These are phyloP conservation scores for Arxiozyma heterogenica DNA, from an alignment of 1,139 yeast species.

Conservation along the genomic window DNA sequence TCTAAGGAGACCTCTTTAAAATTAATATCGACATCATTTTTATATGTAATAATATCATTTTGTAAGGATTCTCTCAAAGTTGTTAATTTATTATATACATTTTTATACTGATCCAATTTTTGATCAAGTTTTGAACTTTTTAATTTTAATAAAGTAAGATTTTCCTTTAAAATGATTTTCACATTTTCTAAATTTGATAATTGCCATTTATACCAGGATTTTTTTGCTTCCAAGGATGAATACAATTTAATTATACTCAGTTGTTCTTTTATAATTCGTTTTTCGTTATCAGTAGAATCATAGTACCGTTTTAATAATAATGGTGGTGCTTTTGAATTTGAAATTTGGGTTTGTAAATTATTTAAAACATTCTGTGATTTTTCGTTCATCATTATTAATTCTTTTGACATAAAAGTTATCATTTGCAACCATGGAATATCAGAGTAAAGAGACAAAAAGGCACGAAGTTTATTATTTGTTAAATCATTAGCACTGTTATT, in stretches of 20 bases:
- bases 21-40: slow-evolving; percentile 31
- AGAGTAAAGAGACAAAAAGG: slow-evolving; percentile 14
- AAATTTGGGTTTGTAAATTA: slow-evolving; percentile 39
- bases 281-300: slow-evolving; percentile 11
- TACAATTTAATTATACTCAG: slow-evolving; percentile 18
- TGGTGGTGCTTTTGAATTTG: slow-evolving; percentile 18
- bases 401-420: slow-evolving; percentile 46
- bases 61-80: slow-evolving; percentile 40
- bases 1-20: slow-evolving; percentile 29
- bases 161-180: slow-evolving; percentile 34
- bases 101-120: slow-evolving; percentile 32
- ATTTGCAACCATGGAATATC: slow-evolving; percentile 38
- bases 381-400: slow-evolving; percentile 40
- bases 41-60: slow-evolving; percentile 38
- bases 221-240: slow-evolving; percentile 24
- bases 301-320: slow-evolving; percentile 20
- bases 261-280: slow-evolving; percentile 15
- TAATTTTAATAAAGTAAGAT: slow-evolving; percentile 41
- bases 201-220: slow-evolving; percentile 30
- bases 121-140: slow-evolving; percentile 34
- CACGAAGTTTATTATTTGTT: not conserved
- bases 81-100: slow-evolving; percentile 38
- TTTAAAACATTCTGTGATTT: slow-evolving; percentile 42
- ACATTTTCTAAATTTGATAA: slow-evolving; percentile 26
- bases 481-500: not conserved